Base-by-base conservation (phyloP, 805 yeast species). In the Suhomyces emberorum region DNA sequence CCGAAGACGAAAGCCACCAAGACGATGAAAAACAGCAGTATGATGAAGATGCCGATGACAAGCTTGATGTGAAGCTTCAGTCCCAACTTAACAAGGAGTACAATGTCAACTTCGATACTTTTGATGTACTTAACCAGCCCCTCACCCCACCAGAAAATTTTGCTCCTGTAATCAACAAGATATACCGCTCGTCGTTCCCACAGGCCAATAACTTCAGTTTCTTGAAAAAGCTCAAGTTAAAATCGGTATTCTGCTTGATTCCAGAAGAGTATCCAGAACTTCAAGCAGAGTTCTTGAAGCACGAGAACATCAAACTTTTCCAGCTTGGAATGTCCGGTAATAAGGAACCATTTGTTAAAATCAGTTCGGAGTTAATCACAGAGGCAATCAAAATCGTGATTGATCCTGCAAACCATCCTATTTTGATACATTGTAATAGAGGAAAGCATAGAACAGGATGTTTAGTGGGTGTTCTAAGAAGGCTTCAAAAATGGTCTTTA, bases 371-470 rank as follows among this genome's bases (percentile, higher is more conserved):
- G 23, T 67, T 83, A 25, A 77, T 93, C 20, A 83, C 89, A 1
- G 76, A 78, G 41, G 96, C 97, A 0, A 66, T 91, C 44, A 80
- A 82, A 54, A 83, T 88, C 22, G 86, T 88, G 10, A 58, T 88
- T 11, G 72, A 93, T 51, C 96, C 97, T 0, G 79, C 57, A 15
- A 91, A 93, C 59, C 98, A 88, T 40, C 98, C 98, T 2, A 69
- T 93, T 9, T 66, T 93, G 44, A 86, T 93, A 29, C 98, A 93
- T 59, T 93, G 98, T 63, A 93, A 93, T 62, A 69, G 96, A 41
- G 98, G 98, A 8, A 93, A 91, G 58, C 98, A 93, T 59, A 72
- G 98, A 48, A 93, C 98, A 0, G 98, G 98, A 0, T 93, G 98
- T 59, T 69, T 93, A 11, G 89, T 93, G 20, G 98, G 98, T 2